Evolutionary conservation across 73 alveolate genomes (phyloP), one percentile per base, ranked within the genome.

Genomic region (Paramecium octaurelia): DNA sequence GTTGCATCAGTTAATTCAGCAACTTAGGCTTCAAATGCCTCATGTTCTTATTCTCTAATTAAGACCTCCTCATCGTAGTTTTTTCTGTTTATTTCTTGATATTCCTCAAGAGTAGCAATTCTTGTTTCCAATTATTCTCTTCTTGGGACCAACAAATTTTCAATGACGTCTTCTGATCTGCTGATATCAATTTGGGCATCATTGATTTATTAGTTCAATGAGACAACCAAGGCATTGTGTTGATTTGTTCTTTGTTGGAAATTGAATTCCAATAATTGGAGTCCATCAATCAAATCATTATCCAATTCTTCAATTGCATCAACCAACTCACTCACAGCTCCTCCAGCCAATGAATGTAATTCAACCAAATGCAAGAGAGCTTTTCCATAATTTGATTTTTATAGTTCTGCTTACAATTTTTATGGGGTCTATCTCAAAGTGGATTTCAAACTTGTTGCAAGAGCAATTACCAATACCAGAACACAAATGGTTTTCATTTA

Each of bases 1-100:
- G 88, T 75, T 35, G 88, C 88, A 38, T 42, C 88, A 42, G 38
- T 75, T 38, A 75, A 75, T 75, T 75, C 88, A 38, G 58, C 57
- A 38, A 75, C 59, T 75, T 75, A 36, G n/a, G 60, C 68, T 35
- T 75, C 60, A 42, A 38, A 75, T 38, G 88, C 88, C 38, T 75
- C 88, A 75, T 38, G 58, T 75, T 75, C 88, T 38, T 35, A 75
- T 75, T 75, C 44, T 75, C 88, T 75, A 3, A 38, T 23, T 12
- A 75, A 35, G 8, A 38, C 88, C n/a, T 35, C 88, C 35, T 75
- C 88, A 10, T 42, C 88, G 21, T 38, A 42, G 2, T 35, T 21
- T 34, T 75, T 35, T 75, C 88, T 75, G 34, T 75, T 75, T 3
- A 35, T 29, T 38, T 75, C 88, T 75, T 75, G 12, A 27, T 38